Percentiles rank a stretch among this genome's conserved stretches.
phyloP scores from a whole-genome alignment of 2,329 filamentous ascomycete genomes.

The Penicillium sumatraense region DNA sequence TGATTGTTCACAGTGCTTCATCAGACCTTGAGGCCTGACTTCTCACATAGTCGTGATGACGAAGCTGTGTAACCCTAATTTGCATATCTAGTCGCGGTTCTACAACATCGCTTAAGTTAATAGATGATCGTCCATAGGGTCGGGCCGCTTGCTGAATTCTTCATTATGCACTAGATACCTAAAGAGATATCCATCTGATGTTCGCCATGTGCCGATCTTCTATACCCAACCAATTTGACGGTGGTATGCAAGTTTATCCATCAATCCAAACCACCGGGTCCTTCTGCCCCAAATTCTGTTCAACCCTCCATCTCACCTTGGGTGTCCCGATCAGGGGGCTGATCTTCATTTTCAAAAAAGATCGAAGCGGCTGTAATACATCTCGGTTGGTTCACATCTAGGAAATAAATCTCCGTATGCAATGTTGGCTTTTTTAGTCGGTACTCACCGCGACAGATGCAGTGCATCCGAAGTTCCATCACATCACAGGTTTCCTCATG shows the following conservation, averaged over 20 bases:
- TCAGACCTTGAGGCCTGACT: not conserved
- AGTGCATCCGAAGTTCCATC: not conserved
- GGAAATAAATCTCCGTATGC: not conserved
- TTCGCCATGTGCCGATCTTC: not conserved
- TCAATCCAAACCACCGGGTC: not conserved
- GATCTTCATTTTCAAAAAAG: conserved; percentile 1
- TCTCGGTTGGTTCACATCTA: not conserved
- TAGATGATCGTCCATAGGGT: not conserved
- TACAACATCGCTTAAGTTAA: not conserved
- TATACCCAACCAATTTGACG: not conserved
- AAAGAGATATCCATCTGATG: not conserved
- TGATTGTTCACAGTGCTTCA: not conserved
- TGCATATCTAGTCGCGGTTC: not conserved
- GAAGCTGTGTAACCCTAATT: not conserved
- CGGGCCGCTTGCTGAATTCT: not conserved
- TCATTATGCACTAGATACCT: not conserved
- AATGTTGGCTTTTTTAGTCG: not conserved
- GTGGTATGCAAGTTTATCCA: not conserved
- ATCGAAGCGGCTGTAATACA: not conserved
- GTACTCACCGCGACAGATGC: not conserved
- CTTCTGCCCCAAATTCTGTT: not conserved
- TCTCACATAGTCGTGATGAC: not conserved
- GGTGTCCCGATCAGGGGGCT: not conserved
- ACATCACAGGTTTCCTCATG: not conserved
- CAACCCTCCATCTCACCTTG: not conserved